Evolutionary conservation across 176 grass and related monocot species (phyloP).

Genomic region (Oryza longistaminata): DNA sequence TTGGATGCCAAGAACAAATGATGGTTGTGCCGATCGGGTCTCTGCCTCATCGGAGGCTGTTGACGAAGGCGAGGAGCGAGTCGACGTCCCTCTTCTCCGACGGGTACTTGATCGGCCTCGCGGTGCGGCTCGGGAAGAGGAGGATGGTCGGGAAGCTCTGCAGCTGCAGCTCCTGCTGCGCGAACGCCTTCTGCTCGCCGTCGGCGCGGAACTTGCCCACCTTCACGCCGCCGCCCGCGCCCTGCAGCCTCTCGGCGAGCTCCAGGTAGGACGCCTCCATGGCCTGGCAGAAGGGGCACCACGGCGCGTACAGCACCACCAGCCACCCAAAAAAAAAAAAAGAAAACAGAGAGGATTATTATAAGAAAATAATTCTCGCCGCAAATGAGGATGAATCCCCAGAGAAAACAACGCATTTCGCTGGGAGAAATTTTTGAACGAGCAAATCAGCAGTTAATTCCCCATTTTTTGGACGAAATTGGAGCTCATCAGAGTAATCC

Average conservation of each 20-base stretch:
- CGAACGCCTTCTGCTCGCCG: constrained; percentile 77
- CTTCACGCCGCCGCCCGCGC: constrained; percentile 55
- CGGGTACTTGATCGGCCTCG: constrained; percentile 80
- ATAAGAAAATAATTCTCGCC: not conserved
- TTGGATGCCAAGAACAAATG: not conserved
- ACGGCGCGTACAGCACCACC: constrained; percentile 78
- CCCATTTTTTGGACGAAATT: not conserved
- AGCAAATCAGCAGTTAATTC: not conserved
- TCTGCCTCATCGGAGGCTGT: constrained; percentile 73
- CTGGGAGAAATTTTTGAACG: not conserved
- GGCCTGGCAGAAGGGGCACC: constrained; percentile 91
- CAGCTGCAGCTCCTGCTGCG: constrained; percentile 74
- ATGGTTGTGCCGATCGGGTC: constrained; percentile 12
- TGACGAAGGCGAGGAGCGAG: constrained; percentile 78
- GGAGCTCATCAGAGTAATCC: not conserved
- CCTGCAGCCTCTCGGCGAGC: constrained; percentile 62
- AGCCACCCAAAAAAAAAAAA: constrained; percentile 57
- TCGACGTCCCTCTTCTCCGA: constrained; percentile 85
- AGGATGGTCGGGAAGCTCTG: constrained; percentile 88
- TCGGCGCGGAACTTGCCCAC: constrained; percentile 84
- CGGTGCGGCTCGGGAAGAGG: constrained; percentile 75
- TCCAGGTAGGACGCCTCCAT: constrained; percentile 86
- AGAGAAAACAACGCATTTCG: not conserved
- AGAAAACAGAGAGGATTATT: constrained; percentile 3
- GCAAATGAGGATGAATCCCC: not conserved